phyloP scores from a whole-genome alignment of 768 basidiomycete genomes.

The Termitomyces sp. region DNA sequence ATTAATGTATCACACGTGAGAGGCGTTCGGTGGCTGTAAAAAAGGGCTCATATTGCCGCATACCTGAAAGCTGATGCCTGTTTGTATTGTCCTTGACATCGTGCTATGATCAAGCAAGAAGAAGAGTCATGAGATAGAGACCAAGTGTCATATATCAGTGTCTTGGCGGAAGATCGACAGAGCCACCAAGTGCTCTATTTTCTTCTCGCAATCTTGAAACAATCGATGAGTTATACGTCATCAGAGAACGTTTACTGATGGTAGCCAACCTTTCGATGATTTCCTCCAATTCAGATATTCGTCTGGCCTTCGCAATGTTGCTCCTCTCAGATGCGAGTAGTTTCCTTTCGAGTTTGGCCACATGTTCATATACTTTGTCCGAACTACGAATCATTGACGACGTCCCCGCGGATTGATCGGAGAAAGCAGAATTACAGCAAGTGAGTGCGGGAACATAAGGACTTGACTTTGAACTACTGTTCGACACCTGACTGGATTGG shows the following conservation, averaged over 20 bases:
- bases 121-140: neutral
- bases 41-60: neutral
- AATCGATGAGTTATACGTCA: neutral
- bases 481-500: slow-evolving; percentile 7
- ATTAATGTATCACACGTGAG: neutral
- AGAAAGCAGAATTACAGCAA: slow-evolving; percentile 17
- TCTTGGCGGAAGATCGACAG: neutral
- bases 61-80: neutral
- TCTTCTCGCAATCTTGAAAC: slow-evolving; percentile 10
- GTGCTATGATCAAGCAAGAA: neutral
- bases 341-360: slow-evolving; percentile 37
- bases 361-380: slow-evolving; percentile 20
- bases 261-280: slow-evolving; percentile 22
- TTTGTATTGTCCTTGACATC: neutral
- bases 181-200: neutral
- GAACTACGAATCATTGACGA: slow-evolving; percentile 12
- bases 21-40: neutral
- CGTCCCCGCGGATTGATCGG: slow-evolving; percentile 12
- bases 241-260: neutral
- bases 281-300: slow-evolving; percentile 26
- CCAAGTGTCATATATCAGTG: neutral
- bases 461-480: neutral
- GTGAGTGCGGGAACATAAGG: slow-evolving; percentile 2
- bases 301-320: slow-evolving; percentile 28
- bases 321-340: slow-evolving; percentile 30